Evolutionary conservation across 331 rosid genomes (phyloP).

Genomic region (Dryas integrifolia): DNA sequence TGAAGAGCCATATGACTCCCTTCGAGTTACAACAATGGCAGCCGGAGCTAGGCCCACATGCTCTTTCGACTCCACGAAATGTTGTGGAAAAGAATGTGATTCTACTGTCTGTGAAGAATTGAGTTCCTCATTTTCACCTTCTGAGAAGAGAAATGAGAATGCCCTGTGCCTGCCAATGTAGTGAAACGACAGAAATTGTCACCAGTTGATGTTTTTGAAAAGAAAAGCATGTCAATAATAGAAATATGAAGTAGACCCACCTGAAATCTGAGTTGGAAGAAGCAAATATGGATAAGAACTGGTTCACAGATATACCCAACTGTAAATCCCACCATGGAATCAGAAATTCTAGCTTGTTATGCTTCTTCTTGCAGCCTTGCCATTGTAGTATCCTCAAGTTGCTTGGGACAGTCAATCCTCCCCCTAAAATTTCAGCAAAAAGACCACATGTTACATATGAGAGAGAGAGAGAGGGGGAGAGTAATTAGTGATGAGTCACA

Average conservation of each 20-base stretch:
- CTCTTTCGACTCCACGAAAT: constrained; percentile 63
- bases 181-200: constrained; percentile 23
- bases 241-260: constrained; percentile 29
- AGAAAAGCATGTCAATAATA: neutral
- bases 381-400: constrained; percentile 79
- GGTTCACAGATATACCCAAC: constrained; percentile 86
- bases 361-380: constrained; percentile 76
- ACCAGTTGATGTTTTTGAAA: neutral
- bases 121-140: constrained; percentile 88
- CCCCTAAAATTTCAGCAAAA: constrained; percentile 53
- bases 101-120: constrained; percentile 76
- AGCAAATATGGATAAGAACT: constrained; percentile 79
- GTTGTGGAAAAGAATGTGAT: constrained; percentile 90
- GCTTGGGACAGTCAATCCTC: constrained; percentile 92
- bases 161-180: constrained; percentile 68
- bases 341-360: constrained; percentile 77
- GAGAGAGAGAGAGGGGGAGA: constrained; percentile 5
- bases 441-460: constrained; percentile 10
- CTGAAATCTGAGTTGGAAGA: constrained; percentile 88
- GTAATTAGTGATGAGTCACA: constrained; percentile 2
- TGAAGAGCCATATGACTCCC: constrained; percentile 57
- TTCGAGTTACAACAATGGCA: constrained; percentile 64
- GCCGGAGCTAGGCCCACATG: constrained; percentile 88
- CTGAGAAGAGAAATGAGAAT: constrained; percentile 73
- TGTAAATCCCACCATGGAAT: constrained; percentile 99